Evolutionary conservation across 129 eudicot genomes (phyloP).

Genomic region (Tagetes patula): DNA sequence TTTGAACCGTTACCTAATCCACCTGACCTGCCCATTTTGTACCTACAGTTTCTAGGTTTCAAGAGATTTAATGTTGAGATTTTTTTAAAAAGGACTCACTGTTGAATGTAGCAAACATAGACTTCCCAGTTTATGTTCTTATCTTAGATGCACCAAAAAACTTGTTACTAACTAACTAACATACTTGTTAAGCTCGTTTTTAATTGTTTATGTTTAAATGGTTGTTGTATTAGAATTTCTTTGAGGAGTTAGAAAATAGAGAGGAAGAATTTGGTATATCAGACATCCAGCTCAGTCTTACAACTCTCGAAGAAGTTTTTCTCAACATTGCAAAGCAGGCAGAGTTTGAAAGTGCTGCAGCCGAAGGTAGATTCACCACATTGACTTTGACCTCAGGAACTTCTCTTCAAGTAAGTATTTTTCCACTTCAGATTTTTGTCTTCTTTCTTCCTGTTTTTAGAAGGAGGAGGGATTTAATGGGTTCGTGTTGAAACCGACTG

Average conservation of each 20-base stretch:
- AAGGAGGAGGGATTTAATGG: not conserved
- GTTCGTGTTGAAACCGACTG: not conserved
- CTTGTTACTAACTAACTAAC: not conserved
- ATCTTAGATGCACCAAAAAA: constrained; percentile 5
- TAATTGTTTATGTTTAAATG: not conserved
- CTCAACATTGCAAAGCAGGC: constrained; percentile 85
- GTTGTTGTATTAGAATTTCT: constrained; percentile 50
- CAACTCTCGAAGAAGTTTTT: constrained; percentile 97
- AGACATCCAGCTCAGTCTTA: constrained; percentile 80
- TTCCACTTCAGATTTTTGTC: not conserved
- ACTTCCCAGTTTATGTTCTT: not conserved
- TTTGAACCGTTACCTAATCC: not conserved
- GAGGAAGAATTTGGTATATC: constrained; percentile 73
- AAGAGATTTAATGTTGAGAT: not conserved
- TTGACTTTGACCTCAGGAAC: constrained; percentile 66
- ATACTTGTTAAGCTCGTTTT: not conserved
- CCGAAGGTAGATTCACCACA: constrained; percentile 67
- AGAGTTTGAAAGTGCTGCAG: constrained; percentile 79
- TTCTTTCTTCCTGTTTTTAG: not conserved
- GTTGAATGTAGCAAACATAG: not conserved
- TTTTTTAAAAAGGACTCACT: not conserved
- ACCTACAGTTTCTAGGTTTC: not conserved
- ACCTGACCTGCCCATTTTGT: constrained; percentile 5
- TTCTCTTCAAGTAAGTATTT: constrained; percentile 60
- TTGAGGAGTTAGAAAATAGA: constrained; percentile 76